Base-by-base conservation (phyloP, 2,329 filamentous ascomycete genomes). In the Fusarium brevicatenulatum region DNA sequence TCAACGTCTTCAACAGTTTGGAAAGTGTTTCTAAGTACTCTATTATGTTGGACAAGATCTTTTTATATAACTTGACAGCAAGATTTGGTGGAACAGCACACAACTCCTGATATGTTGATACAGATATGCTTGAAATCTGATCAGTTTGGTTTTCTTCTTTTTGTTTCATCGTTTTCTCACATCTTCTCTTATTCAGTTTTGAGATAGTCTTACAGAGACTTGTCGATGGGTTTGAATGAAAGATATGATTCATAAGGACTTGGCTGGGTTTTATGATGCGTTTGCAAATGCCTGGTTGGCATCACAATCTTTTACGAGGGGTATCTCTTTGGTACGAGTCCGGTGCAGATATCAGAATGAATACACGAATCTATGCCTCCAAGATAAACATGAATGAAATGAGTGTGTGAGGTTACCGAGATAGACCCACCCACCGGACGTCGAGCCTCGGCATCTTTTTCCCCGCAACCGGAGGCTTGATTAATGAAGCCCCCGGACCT, bases 381-480 rank as follows among this genome's bases (percentile, higher is more conserved):
- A 30, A 42, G 19, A 25, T 25, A 25, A 25, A 25, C 25, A 39
- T 44, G 23, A 43, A 25, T 44, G 42, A 40, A 39, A n/a, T 39
- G 50, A 39, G 18, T 61, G 42, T 30, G 28, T 28, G 11, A 46
- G 16, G 66, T 70, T 64, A 50, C 67, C 71, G 71, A 73, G 61
- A 60, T 25, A 34, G 75, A 68, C 68, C 75, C 75, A 77, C 75
- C 42, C 12, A n/a, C 28, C 44, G 54, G 68, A 42, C 42, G 57
- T 65, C 64, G 72, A 71, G 76, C 78, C 78, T 78, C 77, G 78
- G 77, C 75, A 76, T 71, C 65, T 71, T 68, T 60, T 77, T 71
- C 77, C 78, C 77, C 77, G 74, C 77, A 75, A 77, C 74, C 68
- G 75, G 73, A 59, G 61, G 47, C 54, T 74, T 67, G 73, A 70